Percentiles rank a stretch among this genome's conserved stretches.
These are phyloP conservation scores for Salix arbutifolia DNA, from an alignment of 345 rosid species.

Conservation along the genomic window DNA sequence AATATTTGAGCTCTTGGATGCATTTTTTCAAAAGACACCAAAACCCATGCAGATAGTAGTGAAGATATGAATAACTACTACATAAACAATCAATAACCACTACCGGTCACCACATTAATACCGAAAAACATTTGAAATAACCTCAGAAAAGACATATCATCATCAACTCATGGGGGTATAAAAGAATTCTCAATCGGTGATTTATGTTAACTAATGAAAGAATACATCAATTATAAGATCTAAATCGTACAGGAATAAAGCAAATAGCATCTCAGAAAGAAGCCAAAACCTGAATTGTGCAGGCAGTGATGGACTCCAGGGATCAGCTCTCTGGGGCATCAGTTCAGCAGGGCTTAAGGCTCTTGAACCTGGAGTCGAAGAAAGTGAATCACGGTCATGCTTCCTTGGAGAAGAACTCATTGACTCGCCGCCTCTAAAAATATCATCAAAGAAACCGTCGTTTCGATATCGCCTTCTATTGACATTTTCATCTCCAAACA, in stretches of 20 bases:
- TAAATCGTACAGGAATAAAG: neutral
- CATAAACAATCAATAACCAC: neutral
- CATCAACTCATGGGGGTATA: neutral
- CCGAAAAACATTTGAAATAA: neutral
- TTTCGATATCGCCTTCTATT: slow-evolving; percentile 36
- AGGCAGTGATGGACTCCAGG: slow-evolving; percentile 39
- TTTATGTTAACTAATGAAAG: neutral
- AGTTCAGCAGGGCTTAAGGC: slow-evolving; percentile 54
- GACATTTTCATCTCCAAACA: slow-evolving; percentile 59
- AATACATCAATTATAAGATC: neutral
- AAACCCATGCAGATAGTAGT: neutral
- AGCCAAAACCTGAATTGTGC: slow-evolving; percentile 64
- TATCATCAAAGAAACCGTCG: slow-evolving; percentile 69
- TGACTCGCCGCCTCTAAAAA: slow-evolving; percentile 51
- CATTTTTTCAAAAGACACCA: neutral
- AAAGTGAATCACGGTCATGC: slow-evolving; percentile 36
- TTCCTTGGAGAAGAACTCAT: slow-evolving; percentile 47
- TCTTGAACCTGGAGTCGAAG: slow-evolving; percentile 50
- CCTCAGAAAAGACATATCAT: neutral
- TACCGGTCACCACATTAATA: neutral
- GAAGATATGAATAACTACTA: neutral
- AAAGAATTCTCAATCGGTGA: neutral
- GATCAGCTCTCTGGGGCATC: slow-evolving; percentile 47
- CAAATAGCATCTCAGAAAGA: neutral
- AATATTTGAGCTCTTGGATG: neutral